A percentile compares a stretch with the other conserved stretches of the same genome.
phyloP scores from a whole-genome alignment of 1,284 basidiomycete species.

The Volvariella surrecta region DNA sequence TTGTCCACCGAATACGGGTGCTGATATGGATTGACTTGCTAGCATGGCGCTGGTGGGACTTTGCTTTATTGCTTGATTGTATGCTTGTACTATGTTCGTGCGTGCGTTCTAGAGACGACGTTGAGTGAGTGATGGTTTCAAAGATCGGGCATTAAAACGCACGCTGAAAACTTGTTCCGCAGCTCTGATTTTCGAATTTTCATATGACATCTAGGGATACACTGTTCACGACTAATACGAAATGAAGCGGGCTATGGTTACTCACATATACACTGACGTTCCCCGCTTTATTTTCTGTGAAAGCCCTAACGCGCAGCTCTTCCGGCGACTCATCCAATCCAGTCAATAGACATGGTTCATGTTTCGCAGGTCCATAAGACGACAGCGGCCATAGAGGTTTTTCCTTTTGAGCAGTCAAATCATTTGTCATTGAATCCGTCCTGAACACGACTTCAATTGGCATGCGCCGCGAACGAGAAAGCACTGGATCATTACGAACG shows the following conservation, averaged over 20 bases:
- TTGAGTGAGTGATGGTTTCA: background rate
- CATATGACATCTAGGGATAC: constrained; percentile 34
- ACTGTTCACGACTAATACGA: background rate
- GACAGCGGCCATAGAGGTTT: constrained; percentile 81
- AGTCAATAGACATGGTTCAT: constrained; percentile 61
- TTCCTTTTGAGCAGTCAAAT: constrained; percentile 52
- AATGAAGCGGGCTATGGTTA: too few relatives aligned
- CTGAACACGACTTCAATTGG: too few relatives aligned
- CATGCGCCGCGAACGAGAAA: constrained; percentile 11
- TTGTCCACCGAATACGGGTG: constrained; percentile 10
- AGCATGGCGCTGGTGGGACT: too few relatives aligned
- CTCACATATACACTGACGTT: constrained; percentile 66
- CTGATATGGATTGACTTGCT: constrained; percentile 7
- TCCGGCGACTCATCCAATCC: constrained; percentile 75
- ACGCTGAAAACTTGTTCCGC: constrained; percentile 28
- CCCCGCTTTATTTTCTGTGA: constrained; percentile 47
- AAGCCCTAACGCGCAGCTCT: constrained; percentile 70
- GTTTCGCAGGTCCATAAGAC: constrained; percentile 72
- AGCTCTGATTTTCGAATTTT: constrained; percentile 35
- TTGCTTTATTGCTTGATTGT: constrained; percentile 42
- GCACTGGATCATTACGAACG: constrained; percentile 23
- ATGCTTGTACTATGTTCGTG: constrained; percentile 37
- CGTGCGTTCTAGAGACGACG: constrained; percentile 30
- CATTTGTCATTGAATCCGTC: constrained; percentile 47
- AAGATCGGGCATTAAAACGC: constrained; percentile 7